Evolutionary conservation across 768 basidiomycete species (phyloP).

Genomic region (Tylopilus balloui): DNA sequence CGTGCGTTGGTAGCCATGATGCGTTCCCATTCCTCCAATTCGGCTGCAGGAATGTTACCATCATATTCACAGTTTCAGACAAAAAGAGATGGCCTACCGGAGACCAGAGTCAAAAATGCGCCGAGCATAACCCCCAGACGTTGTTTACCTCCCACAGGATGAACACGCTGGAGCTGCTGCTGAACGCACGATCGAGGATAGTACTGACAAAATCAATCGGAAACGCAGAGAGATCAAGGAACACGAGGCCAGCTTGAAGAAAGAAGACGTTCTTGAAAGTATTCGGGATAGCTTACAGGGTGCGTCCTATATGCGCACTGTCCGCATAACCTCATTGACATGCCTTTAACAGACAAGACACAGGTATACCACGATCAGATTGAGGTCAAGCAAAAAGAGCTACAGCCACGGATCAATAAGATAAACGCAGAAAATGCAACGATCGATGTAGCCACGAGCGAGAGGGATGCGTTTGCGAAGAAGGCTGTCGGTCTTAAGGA

Average conservation of each 20-base stretch:
- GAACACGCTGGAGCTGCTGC: constrained; percentile 56
- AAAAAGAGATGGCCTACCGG: too few species aligned
- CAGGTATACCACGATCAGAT: constrained; percentile 92
- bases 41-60: too few species aligned
- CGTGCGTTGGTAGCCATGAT: too few species aligned
- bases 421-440: constrained; percentile 84
- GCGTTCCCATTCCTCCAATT: too few species aligned
- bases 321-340: background rate
- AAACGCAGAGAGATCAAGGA: constrained; percentile 65
- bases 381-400: constrained; percentile 85
- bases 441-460: constrained; percentile 78
- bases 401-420: constrained; percentile 91
- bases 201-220: constrained; percentile 56
- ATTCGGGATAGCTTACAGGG: constrained; percentile 87
- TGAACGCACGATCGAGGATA: constrained; percentile 62
- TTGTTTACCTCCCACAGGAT: constrained; percentile 44
- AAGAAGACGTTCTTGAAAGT: constrained; percentile 74
- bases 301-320: constrained; percentile 19
- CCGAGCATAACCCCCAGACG: background rate
- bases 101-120: too few species aligned
- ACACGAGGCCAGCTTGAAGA: constrained; percentile 61
- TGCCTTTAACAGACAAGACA: constrained; percentile 72
- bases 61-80: too few species aligned
- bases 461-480: constrained; percentile 76
- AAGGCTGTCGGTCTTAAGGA: constrained; percentile 60